Conservation (phyloP, 2,329 filamentous ascomycete species). For the Diplodia intermedia region DNA sequence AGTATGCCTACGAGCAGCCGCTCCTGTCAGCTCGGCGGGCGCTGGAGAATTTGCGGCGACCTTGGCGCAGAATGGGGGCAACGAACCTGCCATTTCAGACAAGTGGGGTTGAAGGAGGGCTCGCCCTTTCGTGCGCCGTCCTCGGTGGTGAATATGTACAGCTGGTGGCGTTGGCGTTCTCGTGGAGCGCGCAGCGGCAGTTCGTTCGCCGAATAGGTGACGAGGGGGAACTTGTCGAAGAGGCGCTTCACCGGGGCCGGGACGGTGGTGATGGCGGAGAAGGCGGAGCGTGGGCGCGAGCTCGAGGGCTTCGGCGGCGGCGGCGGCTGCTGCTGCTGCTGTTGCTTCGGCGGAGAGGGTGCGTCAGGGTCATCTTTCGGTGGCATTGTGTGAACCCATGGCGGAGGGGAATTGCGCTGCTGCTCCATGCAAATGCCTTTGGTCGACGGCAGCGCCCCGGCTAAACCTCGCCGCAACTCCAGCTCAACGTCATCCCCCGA, state of each 20-base stretch:
- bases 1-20: conserved; percentile 69
- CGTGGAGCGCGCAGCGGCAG: conserved; percentile 69
- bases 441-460: not conserved
- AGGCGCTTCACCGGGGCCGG: conserved; percentile 79
- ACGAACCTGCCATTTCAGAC: conserved; percentile 91
- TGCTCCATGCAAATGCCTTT: conserved; percentile 4
- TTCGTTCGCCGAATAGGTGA: conserved; percentile 75
- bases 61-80: not conserved
- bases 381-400: conserved; percentile 23
- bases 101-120: conserved; percentile 89
- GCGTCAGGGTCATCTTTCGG: conserved; percentile 24
- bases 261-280: conserved; percentile 56
- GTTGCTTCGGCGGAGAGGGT: not conserved
- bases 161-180: conserved; percentile 58
- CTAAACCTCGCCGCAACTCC: conserved; percentile 14
- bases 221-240: conserved; percentile 84
- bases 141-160: conserved; percentile 79
- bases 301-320: not conserved
- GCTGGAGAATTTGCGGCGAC: not conserved
- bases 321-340: not conserved
- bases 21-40: not conserved
- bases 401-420: conserved; percentile 16
- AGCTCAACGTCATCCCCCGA: conserved; percentile 13
- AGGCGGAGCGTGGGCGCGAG: conserved; percentile 13
- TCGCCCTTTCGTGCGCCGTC: conserved; percentile 65